Conservation (phyloP, 75 land plant species). For the Cupressus sempervirens region DNA sequence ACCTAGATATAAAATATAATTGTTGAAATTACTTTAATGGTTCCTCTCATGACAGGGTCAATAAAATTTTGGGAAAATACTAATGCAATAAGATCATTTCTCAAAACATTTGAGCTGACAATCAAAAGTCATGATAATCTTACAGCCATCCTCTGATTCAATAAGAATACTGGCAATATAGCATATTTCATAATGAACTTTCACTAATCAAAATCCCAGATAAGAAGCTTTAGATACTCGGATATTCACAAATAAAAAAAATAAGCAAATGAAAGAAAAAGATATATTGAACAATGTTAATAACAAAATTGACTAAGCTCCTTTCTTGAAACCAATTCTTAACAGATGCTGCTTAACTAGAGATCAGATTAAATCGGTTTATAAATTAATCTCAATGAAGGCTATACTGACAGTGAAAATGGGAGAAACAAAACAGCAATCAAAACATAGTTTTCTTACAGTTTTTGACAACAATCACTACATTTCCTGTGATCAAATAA, state of each 20-base stretch:
- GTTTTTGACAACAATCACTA: no score
- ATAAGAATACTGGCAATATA: neutral
- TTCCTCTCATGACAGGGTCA: neutral
- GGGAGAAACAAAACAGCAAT: no score
- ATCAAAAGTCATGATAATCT: neutral
- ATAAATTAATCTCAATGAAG: neutral
- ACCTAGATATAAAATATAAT: slow-evolving; percentile 37
- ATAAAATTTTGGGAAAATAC: neutral
- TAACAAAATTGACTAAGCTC: neutral
- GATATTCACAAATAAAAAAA: neutral
- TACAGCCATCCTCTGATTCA: neutral
- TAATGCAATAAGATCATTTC: neutral
- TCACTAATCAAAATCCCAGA: neutral
- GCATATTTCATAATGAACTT: neutral
- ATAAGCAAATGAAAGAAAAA: neutral
- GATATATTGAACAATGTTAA: neutral
- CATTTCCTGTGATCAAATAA: no score
- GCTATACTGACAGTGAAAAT: no score
- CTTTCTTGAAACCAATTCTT: neutral
- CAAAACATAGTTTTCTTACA: no score
- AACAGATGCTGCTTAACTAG: neutral
- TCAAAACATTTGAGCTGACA: neutral
- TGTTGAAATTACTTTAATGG: neutral
- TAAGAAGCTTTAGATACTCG: neutral
- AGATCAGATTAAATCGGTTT: neutral